Conservation (phyloP, 208 protist genomes). For the Polymyxa betae region DNA sequence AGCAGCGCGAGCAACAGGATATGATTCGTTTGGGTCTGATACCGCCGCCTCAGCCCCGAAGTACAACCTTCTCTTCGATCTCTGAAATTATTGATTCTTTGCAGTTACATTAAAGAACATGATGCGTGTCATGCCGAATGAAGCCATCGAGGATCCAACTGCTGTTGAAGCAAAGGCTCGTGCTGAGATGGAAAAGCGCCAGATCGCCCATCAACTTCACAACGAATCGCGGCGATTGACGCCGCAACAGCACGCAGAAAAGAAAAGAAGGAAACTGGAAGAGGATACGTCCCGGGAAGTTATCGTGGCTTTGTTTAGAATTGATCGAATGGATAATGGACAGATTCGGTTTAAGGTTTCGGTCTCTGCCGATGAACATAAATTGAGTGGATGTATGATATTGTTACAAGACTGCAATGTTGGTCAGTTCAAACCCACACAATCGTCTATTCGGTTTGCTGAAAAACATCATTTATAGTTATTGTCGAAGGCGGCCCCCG, state of each 20-base stretch:
- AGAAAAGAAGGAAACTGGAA: conserved; percentile 57
- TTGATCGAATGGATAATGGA: conserved; percentile 21
- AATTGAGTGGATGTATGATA: conserved; percentile 52
- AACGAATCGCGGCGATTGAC: conserved; percentile 43
- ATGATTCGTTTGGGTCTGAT: conserved; percentile 8
- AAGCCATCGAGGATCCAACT: conserved; percentile 52
- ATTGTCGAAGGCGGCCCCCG: conserved; percentile 36
- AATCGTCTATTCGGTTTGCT: not conserved
- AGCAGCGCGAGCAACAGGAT: conserved; percentile 31
- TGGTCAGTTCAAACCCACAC: not conserved
- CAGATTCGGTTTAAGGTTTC: conserved; percentile 50
- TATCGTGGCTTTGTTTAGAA: conserved; percentile 37
- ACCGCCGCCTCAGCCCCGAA: conserved; percentile 33
- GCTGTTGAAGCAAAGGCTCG: conserved; percentile 51
- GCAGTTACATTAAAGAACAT: conserved; percentile 53
- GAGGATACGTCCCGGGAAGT: conserved; percentile 52
- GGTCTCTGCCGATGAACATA: conserved; percentile 11
- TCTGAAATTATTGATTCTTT: not conserved
- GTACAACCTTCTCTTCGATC: not conserved
- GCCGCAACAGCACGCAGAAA: conserved; percentile 40
- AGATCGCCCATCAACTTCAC: conserved; percentile 42
- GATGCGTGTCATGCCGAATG: conserved; percentile 32
- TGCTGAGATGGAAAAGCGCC: conserved; percentile 55
- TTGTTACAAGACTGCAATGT: not conserved
- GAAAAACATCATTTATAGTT: not conserved